These are phyloP conservation scores for Platanus orientalis DNA, from an alignment of 164 flowering plant genomes.

Conservation along the genomic window DNA sequence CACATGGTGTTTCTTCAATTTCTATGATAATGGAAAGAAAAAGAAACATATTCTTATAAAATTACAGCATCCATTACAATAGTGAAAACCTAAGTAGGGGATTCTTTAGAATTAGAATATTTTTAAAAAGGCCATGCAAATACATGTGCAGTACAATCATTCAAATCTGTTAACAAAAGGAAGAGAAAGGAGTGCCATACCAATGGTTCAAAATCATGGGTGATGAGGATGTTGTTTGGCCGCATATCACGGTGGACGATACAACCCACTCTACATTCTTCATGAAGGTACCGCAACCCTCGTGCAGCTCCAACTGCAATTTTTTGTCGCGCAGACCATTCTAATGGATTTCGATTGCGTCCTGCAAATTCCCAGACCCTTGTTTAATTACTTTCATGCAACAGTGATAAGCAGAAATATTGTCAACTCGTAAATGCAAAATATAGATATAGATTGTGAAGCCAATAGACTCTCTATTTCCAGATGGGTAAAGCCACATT, in stretches of 20 bases:
- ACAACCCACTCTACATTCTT: conserved; percentile 97
- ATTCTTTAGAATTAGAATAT: neutral
- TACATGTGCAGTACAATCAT: neutral
- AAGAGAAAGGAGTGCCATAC: conserved; percentile 30
- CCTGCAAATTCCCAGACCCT: conserved; percentile 34
- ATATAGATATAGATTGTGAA: too few relatives aligned
- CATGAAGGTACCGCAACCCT: conserved; percentile 94
- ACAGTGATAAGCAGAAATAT: neutral
- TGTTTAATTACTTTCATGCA: neutral
- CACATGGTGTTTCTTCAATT: too few relatives aligned
- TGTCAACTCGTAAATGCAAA: neutral
- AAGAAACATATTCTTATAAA: neutral
- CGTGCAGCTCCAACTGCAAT: conserved; percentile 97
- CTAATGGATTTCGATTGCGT: conserved; percentile 34
- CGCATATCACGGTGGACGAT: conserved; percentile 96
- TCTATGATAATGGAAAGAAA: too few relatives aligned
- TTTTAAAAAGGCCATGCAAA: neutral
- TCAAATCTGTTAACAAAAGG: neutral
- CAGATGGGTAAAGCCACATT: too few relatives aligned
- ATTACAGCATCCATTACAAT: neutral
- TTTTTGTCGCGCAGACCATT: conserved; percentile 82
- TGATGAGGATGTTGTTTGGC: conserved; percentile 94
- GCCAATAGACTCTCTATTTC: too few relatives aligned
- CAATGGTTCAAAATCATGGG: conserved; percentile 93
- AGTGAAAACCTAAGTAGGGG: neutral